Evolutionary conservation across 1,139 yeast species (phyloP).

Genomic region (Lizanozyma gosingica): DNA sequence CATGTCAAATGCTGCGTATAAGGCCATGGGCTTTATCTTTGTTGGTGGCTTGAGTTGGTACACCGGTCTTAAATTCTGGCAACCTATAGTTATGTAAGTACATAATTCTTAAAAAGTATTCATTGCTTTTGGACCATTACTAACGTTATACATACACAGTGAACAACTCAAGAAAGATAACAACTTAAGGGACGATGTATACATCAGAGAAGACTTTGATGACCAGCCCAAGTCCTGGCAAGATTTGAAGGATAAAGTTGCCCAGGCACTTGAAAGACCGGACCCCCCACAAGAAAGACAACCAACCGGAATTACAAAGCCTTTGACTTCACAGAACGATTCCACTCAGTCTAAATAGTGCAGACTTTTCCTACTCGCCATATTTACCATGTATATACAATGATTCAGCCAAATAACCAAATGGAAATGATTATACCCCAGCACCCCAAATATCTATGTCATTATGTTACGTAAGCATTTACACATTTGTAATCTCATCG

Average conservation of each 20-base stretch:
- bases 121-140: conserved; percentile 7
- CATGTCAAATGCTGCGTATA: neutral
- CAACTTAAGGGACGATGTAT: conserved; percentile 49
- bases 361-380: no score
- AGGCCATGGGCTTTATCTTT: conserved; percentile 11
- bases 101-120: no score
- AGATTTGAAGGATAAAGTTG: conserved; percentile 24
- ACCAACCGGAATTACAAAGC: neutral
- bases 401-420: no score
- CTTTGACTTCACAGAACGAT: neutral
- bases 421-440: no score
- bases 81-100: conserved; percentile 61
- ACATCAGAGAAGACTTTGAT: conserved; percentile 34
- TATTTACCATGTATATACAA: neutral
- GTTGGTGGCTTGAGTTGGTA: conserved; percentile 36
- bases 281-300: neutral
- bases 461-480: neutral
- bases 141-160: conserved; percentile 17
- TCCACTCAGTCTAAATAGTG: neutral
- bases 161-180: conserved; percentile 66
- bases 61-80: conserved; percentile 60
- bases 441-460: no score
- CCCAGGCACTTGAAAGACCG: conserved; percentile 1
- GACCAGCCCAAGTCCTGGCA: conserved; percentile 32
- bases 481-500: neutral